phyloP scores from a whole-genome alignment of 768 basidiomycete species.

The Hygrocybe coccinea region DNA sequence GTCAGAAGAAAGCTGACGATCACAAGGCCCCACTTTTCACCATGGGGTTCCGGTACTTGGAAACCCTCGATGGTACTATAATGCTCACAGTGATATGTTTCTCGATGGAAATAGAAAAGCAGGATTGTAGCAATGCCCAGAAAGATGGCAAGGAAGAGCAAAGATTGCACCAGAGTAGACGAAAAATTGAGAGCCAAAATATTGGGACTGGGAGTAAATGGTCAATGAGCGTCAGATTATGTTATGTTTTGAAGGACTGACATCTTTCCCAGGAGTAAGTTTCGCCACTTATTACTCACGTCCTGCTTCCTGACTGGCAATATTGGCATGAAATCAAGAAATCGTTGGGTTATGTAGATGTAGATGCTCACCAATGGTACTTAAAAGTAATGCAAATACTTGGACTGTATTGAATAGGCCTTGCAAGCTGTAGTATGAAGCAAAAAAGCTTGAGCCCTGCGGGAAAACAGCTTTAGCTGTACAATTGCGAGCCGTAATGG shows the following conservation, averaged over 20 bases:
- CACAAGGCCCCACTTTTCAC: conserved; percentile 50
- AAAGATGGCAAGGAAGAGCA: conserved; percentile 57
- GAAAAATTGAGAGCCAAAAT: conserved; percentile 71
- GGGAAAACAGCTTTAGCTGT: neutral
- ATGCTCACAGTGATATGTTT: conserved; percentile 44
- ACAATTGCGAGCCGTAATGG: neutral
- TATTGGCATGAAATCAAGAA: conserved; percentile 14
- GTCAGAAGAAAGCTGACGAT: conserved; percentile 61
- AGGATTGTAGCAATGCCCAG: conserved; percentile 49
- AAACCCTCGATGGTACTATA: conserved; percentile 52
- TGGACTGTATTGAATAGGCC: conserved; percentile 66
- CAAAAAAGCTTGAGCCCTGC: conserved; percentile 66
- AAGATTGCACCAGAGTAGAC: conserved; percentile 51
- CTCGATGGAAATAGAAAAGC: conserved; percentile 55
- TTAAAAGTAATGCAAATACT: conserved; percentile 65
- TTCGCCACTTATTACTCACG: conserved; percentile 48
- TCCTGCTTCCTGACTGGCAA: conserved; percentile 38
- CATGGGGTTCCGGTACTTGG: conserved; percentile 39
- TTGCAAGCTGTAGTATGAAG: conserved; percentile 65
- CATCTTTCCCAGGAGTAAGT: conserved; percentile 65
- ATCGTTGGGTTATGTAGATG: neutral
- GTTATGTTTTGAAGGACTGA: conserved; percentile 28
- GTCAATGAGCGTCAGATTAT: conserved; percentile 4
- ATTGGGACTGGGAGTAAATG: conserved; percentile 49
- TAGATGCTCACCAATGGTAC: conserved; percentile 51